Evolutionary conservation across 2,329 filamentous ascomycete species (phyloP), one percentile per base, ranked within the genome.

Genomic region (Aspergillus ruber): DNA sequence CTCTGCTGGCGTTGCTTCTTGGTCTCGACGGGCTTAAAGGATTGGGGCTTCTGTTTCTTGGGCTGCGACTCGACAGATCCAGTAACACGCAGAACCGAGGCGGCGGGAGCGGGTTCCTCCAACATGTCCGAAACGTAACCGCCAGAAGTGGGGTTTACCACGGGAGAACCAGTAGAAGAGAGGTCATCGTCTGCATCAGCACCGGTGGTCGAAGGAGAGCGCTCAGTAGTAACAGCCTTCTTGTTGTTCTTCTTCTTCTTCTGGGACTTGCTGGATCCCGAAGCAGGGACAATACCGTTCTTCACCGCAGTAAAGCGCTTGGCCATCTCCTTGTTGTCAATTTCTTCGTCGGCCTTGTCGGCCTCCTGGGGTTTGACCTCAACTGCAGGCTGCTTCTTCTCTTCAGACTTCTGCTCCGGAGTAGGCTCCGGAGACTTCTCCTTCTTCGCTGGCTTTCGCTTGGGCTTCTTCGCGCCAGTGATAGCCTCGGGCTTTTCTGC

Each of bases 1-100:
- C 85, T 82, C 74, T 95, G 93, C 75, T 96, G 90, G 50, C 90
- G 84, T 74, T 95, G 88, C 77, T 96, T 96, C 85, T 96, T 96
- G 17, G 85, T 86, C 76, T 95, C 87, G 15, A 79, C 80, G 43
- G 80, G 78, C 67, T 88, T 83, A 54, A 80, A 76, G 36, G 77
- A 73, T 72, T 84, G 81, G 45, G 63, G 51, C 56, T 76, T 71
- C 59, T 79, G 75, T 71, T 83, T 83, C 71, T 84, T 80, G 63
- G 71, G 69, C 54, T 69, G 67, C 17, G 73, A 71, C 71, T 77
- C 82, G 65, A 71, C 79, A 61, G 69, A 80, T 65, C 84, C 83
- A 46, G 86, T 93, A 54, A 97, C 76, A 52, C 87, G 87, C 52
- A 96, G 76, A 42, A 94, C 82, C 0, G 84, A 83, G 20, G 89